These are phyloP conservation scores for Jimgerdemannia flammicorona DNA, from an alignment of 192 early-diverging fungal genomes.

Conservation along the genomic window DNA sequence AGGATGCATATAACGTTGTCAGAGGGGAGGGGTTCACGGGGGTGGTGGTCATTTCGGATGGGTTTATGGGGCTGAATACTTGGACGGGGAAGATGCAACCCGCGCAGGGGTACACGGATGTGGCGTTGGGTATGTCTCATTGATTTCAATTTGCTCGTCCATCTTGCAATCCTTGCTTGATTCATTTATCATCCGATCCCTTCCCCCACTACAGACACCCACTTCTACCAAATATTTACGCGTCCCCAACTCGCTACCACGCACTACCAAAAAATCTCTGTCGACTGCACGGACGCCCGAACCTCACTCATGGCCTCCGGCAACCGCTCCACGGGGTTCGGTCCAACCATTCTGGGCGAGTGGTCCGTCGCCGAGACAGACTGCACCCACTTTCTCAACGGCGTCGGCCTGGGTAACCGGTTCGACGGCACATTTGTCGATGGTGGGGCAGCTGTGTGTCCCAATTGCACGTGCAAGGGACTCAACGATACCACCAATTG, in stretches of 20 bases:
- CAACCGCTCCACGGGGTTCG: conserved; percentile 25
- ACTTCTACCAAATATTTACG: too few species aligned
- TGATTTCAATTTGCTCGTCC: too few species aligned
- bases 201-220: too few species aligned
- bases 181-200: too few species aligned
- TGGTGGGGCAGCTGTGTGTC: conserved; percentile 28
- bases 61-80: too few species aligned
- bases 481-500: conserved; percentile 31
- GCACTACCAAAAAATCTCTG: conserved; percentile 1
- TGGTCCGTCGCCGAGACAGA: conserved; percentile 61
- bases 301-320: neutral
- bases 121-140: too few species aligned
- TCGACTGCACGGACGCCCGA: conserved; percentile 11
- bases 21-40: too few species aligned
- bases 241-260: conserved; percentile 1
- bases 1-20: too few species aligned
- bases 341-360: conserved; percentile 64
- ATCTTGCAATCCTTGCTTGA: too few species aligned
- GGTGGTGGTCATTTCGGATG: too few species aligned
- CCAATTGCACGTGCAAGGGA: conserved; percentile 50
- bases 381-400: conserved; percentile 65
- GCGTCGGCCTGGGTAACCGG: conserved; percentile 45
- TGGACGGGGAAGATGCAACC: too few species aligned
- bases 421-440: conserved; percentile 52
- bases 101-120: too few species aligned